Evolutionary conservation across 2,329 filamentous ascomycete species (phyloP), one percentile per base, ranked within the genome.

Genomic region (Ascochyta lentis): DNA sequence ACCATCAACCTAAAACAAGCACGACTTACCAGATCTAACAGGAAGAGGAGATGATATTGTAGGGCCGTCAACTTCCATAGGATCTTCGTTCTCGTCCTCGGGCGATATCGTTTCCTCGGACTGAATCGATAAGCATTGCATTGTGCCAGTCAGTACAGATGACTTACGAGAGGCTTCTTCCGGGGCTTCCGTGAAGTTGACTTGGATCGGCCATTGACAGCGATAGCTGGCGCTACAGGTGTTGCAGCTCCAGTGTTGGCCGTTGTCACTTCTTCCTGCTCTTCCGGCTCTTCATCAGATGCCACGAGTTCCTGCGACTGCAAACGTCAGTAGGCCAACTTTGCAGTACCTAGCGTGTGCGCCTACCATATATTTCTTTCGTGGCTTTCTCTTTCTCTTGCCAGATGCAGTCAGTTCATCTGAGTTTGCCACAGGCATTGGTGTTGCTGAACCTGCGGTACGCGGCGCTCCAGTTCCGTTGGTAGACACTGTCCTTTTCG

Each of bases 271-370:
- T 68, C 61, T 8, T 47, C 44, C 26, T 64, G 54, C 22, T 71
- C 67, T 56, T 56, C 65, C 44, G 26, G 35, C 38, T 68, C 66
- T 48, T 58, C 61, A n/a, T 70, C 68, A 49, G 65, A 69, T 37
- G 61, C 68, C n/a, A 72, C 62, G 12, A 72, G 56, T 50, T 71
- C 68, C 45, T 70, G 59, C 15, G 70, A 72, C 70, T 72, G 49
- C 31, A 35, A 29, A 16, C 37, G 39, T 70, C 46, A 66, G 64
- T 40, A 45, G 29, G 38, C 26, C 29, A 26, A 41, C n/a, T 8
- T 43, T 6, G 38, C 5, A 33, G 27, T 31, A 23, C 7, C 27
- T 15, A 31, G 23, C 13, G 38, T 13, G 31, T 45, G 22, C 43
- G 54, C 61, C 44, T 63, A 71, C 70, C 41, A 68, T 54, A 58